Base-by-base conservation (phyloP, 805 yeast genomes). In the Zygosaccharomyces siamensis region DNA sequence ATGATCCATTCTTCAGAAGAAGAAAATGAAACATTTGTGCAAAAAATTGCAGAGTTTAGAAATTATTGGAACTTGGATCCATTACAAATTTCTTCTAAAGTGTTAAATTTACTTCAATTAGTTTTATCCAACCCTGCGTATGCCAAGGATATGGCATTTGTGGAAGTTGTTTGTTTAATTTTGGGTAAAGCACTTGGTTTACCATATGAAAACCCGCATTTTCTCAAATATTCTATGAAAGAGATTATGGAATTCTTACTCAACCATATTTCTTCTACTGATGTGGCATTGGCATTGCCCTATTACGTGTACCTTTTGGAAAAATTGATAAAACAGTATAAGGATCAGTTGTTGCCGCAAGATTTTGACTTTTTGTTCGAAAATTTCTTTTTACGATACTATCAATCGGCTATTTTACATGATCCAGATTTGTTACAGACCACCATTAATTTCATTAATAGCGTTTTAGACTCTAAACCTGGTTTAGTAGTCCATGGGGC, bases 391-490 rank as follows among this genome's bases (percentile, higher is more conserved):
- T 50, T 73, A 3, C 55, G 62, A 2, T 68, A 67, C 36, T 53
- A 64, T 40, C 52, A 72, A 7, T 58, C 55, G 1, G 43, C 68
- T 1, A 66, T 82, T 5, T 64, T 67, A 4, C 54, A 62, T 2
- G 90, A 85, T 60, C 83, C 86, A 0, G 90, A 85, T 58, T 56
- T 80, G 33, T 56, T 79, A 12, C 82, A 80, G 55, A 60, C 77
- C 1, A 66, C 79, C 8, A 64, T 82, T 12, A 75, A 73, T n/a
- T 63, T 84, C 33, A 72, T 81, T 42, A 67, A 78, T 7, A 69
- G 79, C 0, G 62, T 81, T 0, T 49, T 82, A 12, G 78, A 76
- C 12, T 67, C 67, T 18, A 72, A 64, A 49, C 88, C 88, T 1
- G 60, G 72, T 0, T 66, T 80, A 31, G 59, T 81, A 2, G 49